phyloP scores from a whole-genome alignment of 257 asterid species.

The Orobanche coerulescens region DNA sequence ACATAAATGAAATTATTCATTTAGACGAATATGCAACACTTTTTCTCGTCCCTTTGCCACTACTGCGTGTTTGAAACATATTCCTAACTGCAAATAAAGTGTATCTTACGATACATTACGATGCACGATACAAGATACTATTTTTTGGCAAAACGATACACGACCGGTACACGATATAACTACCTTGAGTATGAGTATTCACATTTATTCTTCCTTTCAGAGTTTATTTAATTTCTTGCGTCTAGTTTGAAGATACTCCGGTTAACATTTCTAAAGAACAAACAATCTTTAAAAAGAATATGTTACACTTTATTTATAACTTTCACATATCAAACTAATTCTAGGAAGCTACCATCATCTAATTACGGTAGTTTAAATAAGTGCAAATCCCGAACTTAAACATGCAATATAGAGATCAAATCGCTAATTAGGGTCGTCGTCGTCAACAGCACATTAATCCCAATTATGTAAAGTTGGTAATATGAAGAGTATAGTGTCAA shows the following conservation, averaged over 20 bases:
- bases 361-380: background rate
- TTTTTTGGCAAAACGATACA: too few relatives aligned
- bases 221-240: too few relatives aligned
- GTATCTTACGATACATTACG: too few relatives aligned
- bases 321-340: background rate
- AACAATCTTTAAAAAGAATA: background rate
- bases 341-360: background rate
- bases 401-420: background rate
- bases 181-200: too few relatives aligned
- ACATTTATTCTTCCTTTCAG: too few relatives aligned
- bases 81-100: constrained; percentile 1
- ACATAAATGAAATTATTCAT: constrained; percentile 16
- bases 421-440: too few relatives aligned
- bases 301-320: background rate
- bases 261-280: background rate
- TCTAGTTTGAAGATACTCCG: background rate
- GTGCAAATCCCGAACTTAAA: background rate
- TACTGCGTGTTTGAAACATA: background rate
- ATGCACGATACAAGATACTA: too few relatives aligned
- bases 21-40: constrained; percentile 14
- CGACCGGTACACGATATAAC: too few relatives aligned
- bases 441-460: too few relatives aligned
- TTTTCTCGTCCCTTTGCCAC: background rate
- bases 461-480: too few relatives aligned
- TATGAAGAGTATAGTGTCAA: too few relatives aligned